A percentile compares a stretch with the other conserved stretches of the same genome.
phyloP scores from a whole-genome alignment of 2,329 filamentous ascomycete genomes.

The Alternaria sp. region DNA sequence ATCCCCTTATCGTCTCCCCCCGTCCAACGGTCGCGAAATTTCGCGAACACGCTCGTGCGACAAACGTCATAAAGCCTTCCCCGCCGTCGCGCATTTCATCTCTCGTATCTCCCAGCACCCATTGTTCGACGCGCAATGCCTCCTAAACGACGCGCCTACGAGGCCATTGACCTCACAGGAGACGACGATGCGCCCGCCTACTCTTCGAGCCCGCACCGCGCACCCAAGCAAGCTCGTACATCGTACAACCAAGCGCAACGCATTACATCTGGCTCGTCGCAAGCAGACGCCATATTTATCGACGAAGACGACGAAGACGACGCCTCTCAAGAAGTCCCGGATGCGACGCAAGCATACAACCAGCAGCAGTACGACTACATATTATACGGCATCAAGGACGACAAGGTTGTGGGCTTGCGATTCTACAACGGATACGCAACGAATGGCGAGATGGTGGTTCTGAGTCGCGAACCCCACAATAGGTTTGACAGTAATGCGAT shows the following conservation, averaged over 20 bases:
- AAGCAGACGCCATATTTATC: slow-evolving; percentile 31
- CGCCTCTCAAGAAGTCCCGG: slow-evolving; percentile 36
- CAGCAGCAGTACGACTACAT: slow-evolving; percentile 31
- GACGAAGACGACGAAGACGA: slow-evolving; percentile 40
- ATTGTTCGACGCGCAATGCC: slow-evolving; percentile 4
- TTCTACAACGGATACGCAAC: slow-evolving; percentile 47
- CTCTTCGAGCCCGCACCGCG: slow-evolving; percentile 21
- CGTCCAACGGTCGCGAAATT: background rate
- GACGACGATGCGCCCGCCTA: slow-evolving; percentile 9
- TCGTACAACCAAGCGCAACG: slow-evolving; percentile 10
- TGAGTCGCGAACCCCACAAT: slow-evolving; percentile 69
- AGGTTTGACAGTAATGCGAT: slow-evolving; percentile 69
- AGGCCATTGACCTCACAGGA: slow-evolving; percentile 14
- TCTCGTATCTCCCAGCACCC: background rate
- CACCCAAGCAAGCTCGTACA: slow-evolving; percentile 38
- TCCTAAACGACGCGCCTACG: slow-evolving; percentile 9
- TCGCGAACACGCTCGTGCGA: background rate
- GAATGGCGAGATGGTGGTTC: slow-evolving; percentile 41
- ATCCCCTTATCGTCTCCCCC: slow-evolving; percentile 2
- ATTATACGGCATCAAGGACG: slow-evolving; percentile 49
- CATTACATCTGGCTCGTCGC: slow-evolving; percentile 30
- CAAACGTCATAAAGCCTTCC: background rate
- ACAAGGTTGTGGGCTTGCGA: slow-evolving; percentile 65
- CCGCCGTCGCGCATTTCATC: background rate
- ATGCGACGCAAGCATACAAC: slow-evolving; percentile 32